These are phyloP conservation scores for Paecilomyces fulvus DNA, from an alignment of 2,329 filamentous ascomycete genomes.

Conservation along the genomic window DNA sequence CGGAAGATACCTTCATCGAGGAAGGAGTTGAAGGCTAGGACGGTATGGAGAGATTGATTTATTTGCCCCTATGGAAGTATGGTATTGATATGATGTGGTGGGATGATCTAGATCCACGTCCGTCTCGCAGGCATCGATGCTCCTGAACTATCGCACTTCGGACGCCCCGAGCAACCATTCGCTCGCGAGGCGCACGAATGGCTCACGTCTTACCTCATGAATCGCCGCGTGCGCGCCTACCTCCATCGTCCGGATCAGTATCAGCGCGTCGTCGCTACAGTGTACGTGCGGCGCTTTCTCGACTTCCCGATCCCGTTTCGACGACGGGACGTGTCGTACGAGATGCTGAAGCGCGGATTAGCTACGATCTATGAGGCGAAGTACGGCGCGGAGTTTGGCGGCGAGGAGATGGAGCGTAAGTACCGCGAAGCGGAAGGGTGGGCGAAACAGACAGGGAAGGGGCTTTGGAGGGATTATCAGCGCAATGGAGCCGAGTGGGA, in stretches of 20 bases:
- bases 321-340: conserved; percentile 72
- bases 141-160: conserved; percentile 88
- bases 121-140: conserved; percentile 89
- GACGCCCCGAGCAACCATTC: conserved; percentile 75
- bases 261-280: conserved; percentile 79
- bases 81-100: no score
- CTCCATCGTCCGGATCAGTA: conserved; percentile 87
- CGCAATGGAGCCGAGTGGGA: conserved; percentile 53
- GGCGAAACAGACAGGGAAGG: conserved; percentile 57
- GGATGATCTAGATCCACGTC: conserved; percentile 58
- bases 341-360: conserved; percentile 78
- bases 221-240: conserved; percentile 69
- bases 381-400: conserved; percentile 78
- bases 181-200: conserved; percentile 72
- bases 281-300: conserved; percentile 55
- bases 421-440: conserved; percentile 41
- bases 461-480: conserved; percentile 62
- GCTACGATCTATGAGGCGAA: conserved; percentile 95
- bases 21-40: conserved; percentile 64
- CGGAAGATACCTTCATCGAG: conserved; percentile 61
- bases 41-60: conserved; percentile 48
- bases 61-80: neutral
- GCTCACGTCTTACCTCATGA: conserved; percentile 64
- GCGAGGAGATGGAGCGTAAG: conserved; percentile 44
- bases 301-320: conserved; percentile 38